Evolutionary conservation across 129 eudicot species (phyloP), one percentile per base, ranked within the genome.

Genomic region (Logfia minima): DNA sequence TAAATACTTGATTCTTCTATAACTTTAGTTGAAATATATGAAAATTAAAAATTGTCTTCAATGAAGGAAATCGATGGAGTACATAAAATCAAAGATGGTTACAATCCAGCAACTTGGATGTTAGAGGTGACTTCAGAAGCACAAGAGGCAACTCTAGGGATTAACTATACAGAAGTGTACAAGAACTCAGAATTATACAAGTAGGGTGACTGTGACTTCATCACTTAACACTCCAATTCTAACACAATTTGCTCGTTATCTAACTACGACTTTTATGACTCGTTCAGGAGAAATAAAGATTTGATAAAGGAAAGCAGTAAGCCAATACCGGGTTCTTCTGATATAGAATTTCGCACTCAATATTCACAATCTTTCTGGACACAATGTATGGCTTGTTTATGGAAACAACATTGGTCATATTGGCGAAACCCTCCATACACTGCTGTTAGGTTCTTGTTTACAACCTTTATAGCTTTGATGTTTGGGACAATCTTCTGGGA

Each of bases 71-170:
- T 88, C n/a, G 37, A 75, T 5, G 92, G 94, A 80, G 89, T 90
- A 55, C 66, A 45, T 23, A 92, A 87, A 75, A 83, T 90, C 11
- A 92, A 83, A 87, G 96, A 92, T 23, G 96, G 94, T 37, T 82
- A 86, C 31, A 90, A 92, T 68, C 96, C 94, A 13, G 96, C 98
- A 68, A 92, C 96, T 34, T 90, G 96, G 96, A 92, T 90, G 95
- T 83, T 92, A 80, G 98, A 92, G 56, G 91, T 85, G 58, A 88
- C 92, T 53, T 85, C 98, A 29, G 70, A 83, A 41, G 85, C 87
- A 72, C 96, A 90, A 66, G 98, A 92, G 88, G 76, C 89, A 63
- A 76, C 84, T 71, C 76, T 82, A 45, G 88, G 88, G 31, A 80
- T 90, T 61, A 60, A 85, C 75, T 92, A 90, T 48, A 77, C 92